phyloP scores from a whole-genome alignment of 331 rosid genomes.

The Phaseolus coccineus region DNA sequence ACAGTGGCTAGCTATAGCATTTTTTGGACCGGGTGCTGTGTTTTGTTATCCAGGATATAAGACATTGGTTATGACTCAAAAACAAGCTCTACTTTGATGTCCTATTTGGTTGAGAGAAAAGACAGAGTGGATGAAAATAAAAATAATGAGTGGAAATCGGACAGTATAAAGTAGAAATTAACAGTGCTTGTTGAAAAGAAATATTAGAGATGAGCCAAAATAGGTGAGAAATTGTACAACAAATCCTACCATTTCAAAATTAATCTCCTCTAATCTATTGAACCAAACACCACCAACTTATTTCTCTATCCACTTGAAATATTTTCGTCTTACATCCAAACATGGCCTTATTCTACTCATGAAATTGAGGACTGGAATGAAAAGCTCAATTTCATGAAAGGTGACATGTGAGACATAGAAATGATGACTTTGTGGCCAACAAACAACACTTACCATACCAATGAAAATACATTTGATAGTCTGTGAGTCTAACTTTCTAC shows the following conservation, averaged over 20 bases:
- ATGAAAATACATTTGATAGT: background rate
- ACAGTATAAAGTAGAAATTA: too few species aligned
- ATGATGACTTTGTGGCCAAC: background rate
- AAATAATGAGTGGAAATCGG: too few species aligned
- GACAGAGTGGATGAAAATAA: too few species aligned
- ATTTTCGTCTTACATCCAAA: too few species aligned
- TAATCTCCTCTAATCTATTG: too few species aligned
- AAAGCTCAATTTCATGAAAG: background rate
- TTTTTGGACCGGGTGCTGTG: background rate
- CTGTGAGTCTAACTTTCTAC: background rate
- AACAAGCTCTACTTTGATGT: background rate
- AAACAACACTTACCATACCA: background rate
- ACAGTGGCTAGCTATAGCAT: background rate
- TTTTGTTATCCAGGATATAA: background rate
- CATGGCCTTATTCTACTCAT: background rate
- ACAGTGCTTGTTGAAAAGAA: too few species aligned
- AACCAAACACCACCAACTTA: too few species aligned
- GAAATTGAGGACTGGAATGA: background rate
- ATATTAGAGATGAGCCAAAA: too few species aligned
- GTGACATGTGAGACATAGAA: background rate
- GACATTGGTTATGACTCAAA: background rate
- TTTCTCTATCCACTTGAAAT: too few species aligned
- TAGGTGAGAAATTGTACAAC: too few species aligned
- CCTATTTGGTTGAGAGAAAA: too few species aligned
- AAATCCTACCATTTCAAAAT: too few species aligned